phyloP scores from a whole-genome alignment of 306 rosid genomes.

The Neltuma alba region DNA sequence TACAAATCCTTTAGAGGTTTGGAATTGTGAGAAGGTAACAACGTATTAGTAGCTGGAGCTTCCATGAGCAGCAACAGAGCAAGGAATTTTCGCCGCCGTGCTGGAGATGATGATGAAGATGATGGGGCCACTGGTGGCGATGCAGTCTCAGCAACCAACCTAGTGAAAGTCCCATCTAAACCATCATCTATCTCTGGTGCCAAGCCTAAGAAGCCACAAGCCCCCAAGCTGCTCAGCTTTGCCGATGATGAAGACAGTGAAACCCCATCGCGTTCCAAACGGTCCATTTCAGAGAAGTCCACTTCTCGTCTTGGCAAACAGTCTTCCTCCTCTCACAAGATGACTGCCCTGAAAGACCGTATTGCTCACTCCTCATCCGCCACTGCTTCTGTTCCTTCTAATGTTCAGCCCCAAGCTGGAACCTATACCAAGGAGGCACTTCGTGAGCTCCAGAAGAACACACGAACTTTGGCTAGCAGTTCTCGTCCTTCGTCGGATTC shows the following conservation, averaged over 20 bases:
- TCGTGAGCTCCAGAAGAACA: conserved; percentile 90
- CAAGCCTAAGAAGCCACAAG: conserved; percentile 73
- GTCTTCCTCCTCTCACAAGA: conserved; percentile 67
- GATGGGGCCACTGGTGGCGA: conserved; percentile 39
- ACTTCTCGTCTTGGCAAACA: conserved; percentile 54
- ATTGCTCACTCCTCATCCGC: conserved; percentile 48
- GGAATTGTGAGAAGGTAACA: not conserved
- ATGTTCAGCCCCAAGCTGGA: conserved; percentile 94
- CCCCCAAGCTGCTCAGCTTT: conserved; percentile 83
- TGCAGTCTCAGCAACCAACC: conserved; percentile 28
- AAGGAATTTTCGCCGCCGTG: conserved; percentile 89
- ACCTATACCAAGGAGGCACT: conserved; percentile 88
- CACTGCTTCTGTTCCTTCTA: conserved; percentile 55
- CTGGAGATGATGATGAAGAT: conserved; percentile 45
- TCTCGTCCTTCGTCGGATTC: conserved; percentile 59
- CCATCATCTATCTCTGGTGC: conserved; percentile 38
- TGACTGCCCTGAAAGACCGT: conserved; percentile 71
- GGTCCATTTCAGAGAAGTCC: conserved; percentile 45
- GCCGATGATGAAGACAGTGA: conserved; percentile 73
- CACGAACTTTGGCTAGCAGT: conserved; percentile 76
- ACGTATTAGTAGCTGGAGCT: not conserved
- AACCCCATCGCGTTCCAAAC: conserved; percentile 51
- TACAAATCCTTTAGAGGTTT: not conserved
- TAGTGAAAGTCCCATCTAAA: conserved; percentile 44
- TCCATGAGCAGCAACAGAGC: conserved; percentile 72